Evolutionary conservation across 192 early-diverging fungal species (phyloP).

Genomic region (Coemansia sp.): DNA sequence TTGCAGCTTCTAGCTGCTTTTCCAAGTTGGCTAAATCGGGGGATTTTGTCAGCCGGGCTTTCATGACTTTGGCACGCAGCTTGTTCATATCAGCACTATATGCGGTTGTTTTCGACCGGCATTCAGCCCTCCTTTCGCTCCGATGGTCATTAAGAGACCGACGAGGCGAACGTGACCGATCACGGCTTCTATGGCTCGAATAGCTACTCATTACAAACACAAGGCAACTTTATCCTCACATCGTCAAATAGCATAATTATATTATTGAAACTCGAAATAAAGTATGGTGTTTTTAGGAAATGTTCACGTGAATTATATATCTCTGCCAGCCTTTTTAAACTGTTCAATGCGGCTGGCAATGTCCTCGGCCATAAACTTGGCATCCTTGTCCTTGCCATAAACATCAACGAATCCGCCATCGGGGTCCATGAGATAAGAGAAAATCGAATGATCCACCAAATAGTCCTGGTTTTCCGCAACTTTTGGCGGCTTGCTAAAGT

Average conservation of each 20-base stretch:
- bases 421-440: constrained; percentile 94
- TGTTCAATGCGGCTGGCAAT: constrained; percentile 14
- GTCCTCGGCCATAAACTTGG: constrained; percentile 34
- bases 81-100: constrained; percentile 72
- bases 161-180: constrained; percentile 4
- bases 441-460: constrained; percentile 97
- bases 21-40: constrained; percentile 65
- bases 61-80: constrained; percentile 74
- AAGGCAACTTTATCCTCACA: background rate
- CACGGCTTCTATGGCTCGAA: background rate
- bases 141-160: background rate
- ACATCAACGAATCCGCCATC: constrained; percentile 87
- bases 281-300: background rate
- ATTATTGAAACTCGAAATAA: background rate
- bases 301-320: background rate
- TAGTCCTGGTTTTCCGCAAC: constrained; percentile 83
- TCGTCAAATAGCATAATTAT: constrained; percentile 1
- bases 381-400: constrained; percentile 74
- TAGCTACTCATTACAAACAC: background rate
- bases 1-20: constrained; percentile 66
- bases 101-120: background rate
- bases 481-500: constrained; percentile 86
- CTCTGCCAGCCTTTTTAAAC: constrained; percentile 7
- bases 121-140: background rate
- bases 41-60: constrained; percentile 70